phyloP scores from a whole-genome alignment of 2,329 filamentous ascomycete species.

The Uncinocarpus reesii region DNA sequence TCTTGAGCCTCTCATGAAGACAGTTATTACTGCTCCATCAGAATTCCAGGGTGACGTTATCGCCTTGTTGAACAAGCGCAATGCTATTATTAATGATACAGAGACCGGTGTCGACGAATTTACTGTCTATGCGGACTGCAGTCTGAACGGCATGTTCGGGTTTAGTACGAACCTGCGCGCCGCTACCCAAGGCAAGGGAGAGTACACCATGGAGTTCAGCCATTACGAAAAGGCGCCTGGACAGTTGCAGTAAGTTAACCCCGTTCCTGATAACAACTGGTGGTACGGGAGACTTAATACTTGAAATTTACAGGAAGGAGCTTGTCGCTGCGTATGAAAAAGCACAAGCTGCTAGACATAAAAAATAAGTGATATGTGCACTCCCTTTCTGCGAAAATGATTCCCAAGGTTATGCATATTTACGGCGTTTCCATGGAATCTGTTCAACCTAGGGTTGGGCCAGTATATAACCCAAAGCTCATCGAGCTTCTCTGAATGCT shows the following conservation, averaged over 20 bases:
- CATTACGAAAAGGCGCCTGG: slow-evolving; percentile 81
- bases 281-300: not conserved
- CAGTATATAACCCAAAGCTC: too few species aligned
- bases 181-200: slow-evolving; percentile 93
- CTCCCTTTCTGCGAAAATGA: not conserved
- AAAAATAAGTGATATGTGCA: slow-evolving; percentile 42
- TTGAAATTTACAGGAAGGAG: slow-evolving; percentile 43
- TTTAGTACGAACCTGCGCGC: slow-evolving; percentile 86
- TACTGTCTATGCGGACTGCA: slow-evolving; percentile 82
- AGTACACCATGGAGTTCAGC: slow-evolving; percentile 98
- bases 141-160: slow-evolving; percentile 94
- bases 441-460: too few species aligned
- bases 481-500: not conserved
- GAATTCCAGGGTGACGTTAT: slow-evolving; percentile 98
- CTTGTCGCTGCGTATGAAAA: slow-evolving; percentile 59
- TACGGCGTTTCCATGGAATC: too few species aligned
- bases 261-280: not conserved
- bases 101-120: slow-evolving; percentile 93
- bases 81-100: slow-evolving; percentile 87
- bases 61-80: slow-evolving; percentile 91
- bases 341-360: slow-evolving; percentile 53
- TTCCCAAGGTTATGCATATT: too few species aligned
- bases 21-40: slow-evolving; percentile 84
- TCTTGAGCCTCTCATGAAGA: slow-evolving; percentile 96
- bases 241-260: slow-evolving; percentile 67